Percentiles rank a stretch among this genome's conserved stretches.
phyloP scores from a whole-genome alignment of 2,329 filamentous ascomycete species.

The Teratosphaeria destructans region DNA sequence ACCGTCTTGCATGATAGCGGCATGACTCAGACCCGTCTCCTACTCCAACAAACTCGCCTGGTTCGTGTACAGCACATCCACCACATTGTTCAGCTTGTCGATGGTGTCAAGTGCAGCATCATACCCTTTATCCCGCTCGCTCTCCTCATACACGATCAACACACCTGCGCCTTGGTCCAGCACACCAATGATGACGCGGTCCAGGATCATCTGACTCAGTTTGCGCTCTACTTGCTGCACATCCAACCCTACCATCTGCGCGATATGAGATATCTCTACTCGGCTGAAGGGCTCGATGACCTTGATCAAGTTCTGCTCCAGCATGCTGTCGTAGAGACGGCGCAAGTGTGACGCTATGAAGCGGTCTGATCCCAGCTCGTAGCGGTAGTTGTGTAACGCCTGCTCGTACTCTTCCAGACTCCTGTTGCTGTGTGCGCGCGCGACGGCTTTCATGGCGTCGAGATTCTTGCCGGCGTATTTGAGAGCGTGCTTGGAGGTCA shows the following conservation, averaged over 20 bases:
- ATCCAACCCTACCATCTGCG: slow-evolving; percentile 93
- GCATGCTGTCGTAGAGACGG: slow-evolving; percentile 92
- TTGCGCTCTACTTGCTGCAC: slow-evolving; percentile 96
- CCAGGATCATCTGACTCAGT: slow-evolving; percentile 97
- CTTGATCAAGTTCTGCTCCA: slow-evolving; percentile 99
- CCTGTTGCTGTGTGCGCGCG: slow-evolving; percentile 86
- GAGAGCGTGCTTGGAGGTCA: slow-evolving; percentile 91
- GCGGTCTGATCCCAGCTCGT: slow-evolving; percentile 84
- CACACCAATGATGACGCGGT: slow-evolving; percentile 97
- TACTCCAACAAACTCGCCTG: slow-evolving; percentile 93
- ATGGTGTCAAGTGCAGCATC: slow-evolving; percentile 91
- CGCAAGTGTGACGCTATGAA: slow-evolving; percentile 97
- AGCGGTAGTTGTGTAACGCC: slow-evolving; percentile 78
- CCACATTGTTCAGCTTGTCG: slow-evolving; percentile 92
- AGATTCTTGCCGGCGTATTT: slow-evolving; percentile 93
- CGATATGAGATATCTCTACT: slow-evolving; percentile 93
- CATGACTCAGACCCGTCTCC: background rate
- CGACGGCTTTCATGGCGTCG: slow-evolving; percentile 98
- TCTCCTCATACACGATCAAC: slow-evolving; percentile 94
- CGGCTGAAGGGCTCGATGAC: slow-evolving; percentile 98
- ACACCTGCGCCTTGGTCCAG: slow-evolving; percentile 96
- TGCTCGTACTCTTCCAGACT: slow-evolving; percentile 96
- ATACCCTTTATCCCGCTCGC: slow-evolving; percentile 83
- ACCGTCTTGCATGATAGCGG: background rate
- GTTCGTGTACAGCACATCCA: slow-evolving; percentile 95